Conservation (phyloP, 1,284 basidiomycete species). For the Peniophora sp. region DNA sequence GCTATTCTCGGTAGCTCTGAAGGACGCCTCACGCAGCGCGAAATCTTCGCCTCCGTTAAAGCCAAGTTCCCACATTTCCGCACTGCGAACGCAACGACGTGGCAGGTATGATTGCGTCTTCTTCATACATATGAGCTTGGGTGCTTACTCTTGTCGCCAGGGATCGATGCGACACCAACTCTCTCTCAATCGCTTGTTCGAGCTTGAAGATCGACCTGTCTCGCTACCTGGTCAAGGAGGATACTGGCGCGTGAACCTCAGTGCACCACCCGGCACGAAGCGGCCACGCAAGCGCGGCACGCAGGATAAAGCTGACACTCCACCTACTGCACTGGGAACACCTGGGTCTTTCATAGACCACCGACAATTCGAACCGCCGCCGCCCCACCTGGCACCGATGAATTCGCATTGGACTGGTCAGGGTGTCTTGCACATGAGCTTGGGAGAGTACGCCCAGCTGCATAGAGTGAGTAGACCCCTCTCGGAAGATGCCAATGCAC, state of each 20-base stretch:
- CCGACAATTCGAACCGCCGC: too few relatives aligned
- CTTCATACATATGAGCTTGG: neutral
- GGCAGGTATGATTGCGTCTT: slow-evolving; percentile 50
- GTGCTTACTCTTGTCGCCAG: slow-evolving; percentile 26
- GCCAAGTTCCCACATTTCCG: slow-evolving; percentile 72
- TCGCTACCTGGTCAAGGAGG: slow-evolving; percentile 77
- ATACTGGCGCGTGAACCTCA: slow-evolving; percentile 79
- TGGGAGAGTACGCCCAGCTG: too few relatives aligned
- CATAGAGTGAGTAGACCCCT: too few relatives aligned
- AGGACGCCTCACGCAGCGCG: slow-evolving; percentile 67
- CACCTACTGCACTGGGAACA: too few relatives aligned
- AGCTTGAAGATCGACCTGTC: slow-evolving; percentile 60
- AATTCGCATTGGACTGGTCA: too few relatives aligned
- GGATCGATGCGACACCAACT: slow-evolving; percentile 80
- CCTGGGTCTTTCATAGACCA: too few relatives aligned
- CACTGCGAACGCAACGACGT: slow-evolving; percentile 61
- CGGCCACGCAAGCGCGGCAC: slow-evolving; percentile 71
- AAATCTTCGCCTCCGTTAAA: slow-evolving; percentile 79
- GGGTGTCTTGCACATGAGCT: too few relatives aligned
- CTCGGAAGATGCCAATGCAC: too few relatives aligned
- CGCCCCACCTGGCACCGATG: too few relatives aligned
- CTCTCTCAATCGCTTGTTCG: slow-evolving; percentile 70
- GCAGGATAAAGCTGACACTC: neutral
- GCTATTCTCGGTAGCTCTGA: slow-evolving; percentile 70
- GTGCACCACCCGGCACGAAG: slow-evolving; percentile 74